Evolutionary conservation across 2,329 filamentous ascomycete genomes (phyloP).

Genomic region (Ophioceras dolichostomum): DNA sequence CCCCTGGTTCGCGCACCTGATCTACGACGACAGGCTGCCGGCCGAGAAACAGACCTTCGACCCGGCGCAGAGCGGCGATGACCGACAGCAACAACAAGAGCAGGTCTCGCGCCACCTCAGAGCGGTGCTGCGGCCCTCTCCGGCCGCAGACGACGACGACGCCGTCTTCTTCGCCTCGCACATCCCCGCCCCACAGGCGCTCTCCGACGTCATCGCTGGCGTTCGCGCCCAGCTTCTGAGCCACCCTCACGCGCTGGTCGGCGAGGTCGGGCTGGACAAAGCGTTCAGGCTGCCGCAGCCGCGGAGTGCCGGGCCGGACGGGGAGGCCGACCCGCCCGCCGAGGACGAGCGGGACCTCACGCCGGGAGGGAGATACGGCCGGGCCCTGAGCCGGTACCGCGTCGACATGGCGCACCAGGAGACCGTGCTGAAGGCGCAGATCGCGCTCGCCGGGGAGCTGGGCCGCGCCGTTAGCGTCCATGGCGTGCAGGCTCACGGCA

Average conservation of each 20-base stretch:
- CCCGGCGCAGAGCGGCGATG: conserved; percentile 8
- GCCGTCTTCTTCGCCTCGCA: conserved; percentile 28
- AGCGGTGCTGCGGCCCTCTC: conserved; percentile 46
- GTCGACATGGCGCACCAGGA: conserved; percentile 60
- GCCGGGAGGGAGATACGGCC: conserved; percentile 58
- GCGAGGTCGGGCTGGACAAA: conserved; percentile 69
- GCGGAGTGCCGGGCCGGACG: conserved; percentile 3
- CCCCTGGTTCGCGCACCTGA: conserved; percentile 72
- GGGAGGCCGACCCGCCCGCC: conserved; percentile 8
- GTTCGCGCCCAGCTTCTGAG: conserved; percentile 41
- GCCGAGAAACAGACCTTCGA: conserved; percentile 23
- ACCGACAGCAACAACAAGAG: neutral
- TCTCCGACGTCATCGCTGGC: conserved; percentile 28
- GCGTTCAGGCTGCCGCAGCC: conserved; percentile 59
- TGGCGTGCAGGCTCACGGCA: conserved; percentile 65
- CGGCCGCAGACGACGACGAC: conserved; percentile 29
- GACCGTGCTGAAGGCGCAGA: conserved; percentile 51
- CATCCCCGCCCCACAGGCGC: conserved; percentile 47
- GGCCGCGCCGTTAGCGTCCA: conserved; percentile 55
- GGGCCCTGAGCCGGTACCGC: conserved; percentile 52
- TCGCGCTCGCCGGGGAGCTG: conserved; percentile 58
- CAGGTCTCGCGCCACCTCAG: conserved; percentile 49
- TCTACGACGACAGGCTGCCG: conserved; percentile 46
- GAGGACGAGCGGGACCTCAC: conserved; percentile 38
- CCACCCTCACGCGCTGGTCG: conserved; percentile 55